A percentile compares a stretch with the other conserved stretches of the same genome.
These are phyloP conservation scores for Annona squamosa DNA, from an alignment of 164 flowering plant genomes.

Conservation along the genomic window DNA sequence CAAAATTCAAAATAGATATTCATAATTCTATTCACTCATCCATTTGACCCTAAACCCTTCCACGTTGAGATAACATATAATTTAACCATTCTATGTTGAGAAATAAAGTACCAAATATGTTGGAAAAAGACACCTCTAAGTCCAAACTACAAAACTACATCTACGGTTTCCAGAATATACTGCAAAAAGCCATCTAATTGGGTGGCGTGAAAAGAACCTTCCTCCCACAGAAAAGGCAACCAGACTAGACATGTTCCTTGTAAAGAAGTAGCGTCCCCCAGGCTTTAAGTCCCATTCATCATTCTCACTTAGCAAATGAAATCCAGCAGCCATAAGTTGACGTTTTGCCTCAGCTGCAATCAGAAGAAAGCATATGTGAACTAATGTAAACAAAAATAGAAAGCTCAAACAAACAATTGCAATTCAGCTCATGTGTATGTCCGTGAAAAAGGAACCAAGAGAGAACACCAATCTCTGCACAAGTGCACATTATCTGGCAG, in stretches of 20 bases:
- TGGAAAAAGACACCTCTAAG: background rate
- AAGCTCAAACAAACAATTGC: too few relatives aligned
- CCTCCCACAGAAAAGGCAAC: conserved; percentile 89
- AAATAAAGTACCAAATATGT: background rate
- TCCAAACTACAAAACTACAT: too few relatives aligned
- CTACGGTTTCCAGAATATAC: background rate
- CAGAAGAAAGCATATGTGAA: background rate
- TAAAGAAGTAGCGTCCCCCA: conserved; percentile 87
- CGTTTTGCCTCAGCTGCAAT: conserved; percentile 84
- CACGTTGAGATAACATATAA: background rate
- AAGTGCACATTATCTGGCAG: too few relatives aligned
- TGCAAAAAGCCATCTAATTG: background rate
- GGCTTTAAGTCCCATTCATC: conserved; percentile 95
- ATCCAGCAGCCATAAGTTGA: conserved; percentile 73
- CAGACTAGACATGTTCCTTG: conserved; percentile 88
- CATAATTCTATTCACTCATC: background rate
- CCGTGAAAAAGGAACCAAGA: too few relatives aligned
- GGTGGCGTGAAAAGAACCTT: conserved; percentile 46
- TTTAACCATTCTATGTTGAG: background rate
- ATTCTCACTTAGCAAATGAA: conserved; percentile 68
- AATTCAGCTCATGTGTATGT: too few relatives aligned
- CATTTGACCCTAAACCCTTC: background rate
- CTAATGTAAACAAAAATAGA: background rate
- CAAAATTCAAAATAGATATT: background rate
- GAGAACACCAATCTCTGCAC: too few relatives aligned